These are phyloP conservation scores for Colletotrichum nymphaeae DNA, from an alignment of 2,329 filamentous ascomycete genomes.

Conservation along the genomic window DNA sequence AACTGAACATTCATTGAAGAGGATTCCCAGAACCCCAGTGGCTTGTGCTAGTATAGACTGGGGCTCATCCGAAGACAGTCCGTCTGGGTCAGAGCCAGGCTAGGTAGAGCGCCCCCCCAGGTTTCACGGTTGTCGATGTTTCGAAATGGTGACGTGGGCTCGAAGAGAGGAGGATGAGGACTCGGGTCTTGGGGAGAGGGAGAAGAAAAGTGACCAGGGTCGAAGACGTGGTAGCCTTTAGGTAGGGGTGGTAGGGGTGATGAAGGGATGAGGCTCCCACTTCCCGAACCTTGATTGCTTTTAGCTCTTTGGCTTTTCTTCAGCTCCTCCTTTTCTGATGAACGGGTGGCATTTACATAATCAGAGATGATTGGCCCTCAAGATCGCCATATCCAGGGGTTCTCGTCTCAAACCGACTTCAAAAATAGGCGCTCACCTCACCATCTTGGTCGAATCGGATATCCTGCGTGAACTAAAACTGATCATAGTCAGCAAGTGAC, in stretches of 20 bases:
- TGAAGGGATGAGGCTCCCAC: constrained; percentile 21
- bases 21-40: neutral
- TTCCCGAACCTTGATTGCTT: constrained; percentile 28
- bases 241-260: neutral
- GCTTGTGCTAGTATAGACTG: neutral
- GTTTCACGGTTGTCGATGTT: constrained; percentile 18
- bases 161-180: neutral
- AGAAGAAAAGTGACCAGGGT: neutral
- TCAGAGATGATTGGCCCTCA: neutral
- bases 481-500: neutral
- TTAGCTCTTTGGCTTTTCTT: constrained; percentile 13
- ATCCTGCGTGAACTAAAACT: neutral
- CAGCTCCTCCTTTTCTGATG: neutral
- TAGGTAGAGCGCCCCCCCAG: neutral
- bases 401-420: neutral
- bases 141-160: constrained; percentile 26
- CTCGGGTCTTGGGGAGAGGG: neutral
- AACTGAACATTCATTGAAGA: neutral
- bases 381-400: neutral
- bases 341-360: neutral
- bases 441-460: neutral
- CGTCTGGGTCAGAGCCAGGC: neutral
- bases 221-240: neutral
- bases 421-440: neutral
- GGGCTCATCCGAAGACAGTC: neutral